Evolutionary conservation across 2,329 filamentous ascomycete species (phyloP), one percentile per base, ranked within the genome.

Genomic region (Colletotrichum zoysiae): DNA sequence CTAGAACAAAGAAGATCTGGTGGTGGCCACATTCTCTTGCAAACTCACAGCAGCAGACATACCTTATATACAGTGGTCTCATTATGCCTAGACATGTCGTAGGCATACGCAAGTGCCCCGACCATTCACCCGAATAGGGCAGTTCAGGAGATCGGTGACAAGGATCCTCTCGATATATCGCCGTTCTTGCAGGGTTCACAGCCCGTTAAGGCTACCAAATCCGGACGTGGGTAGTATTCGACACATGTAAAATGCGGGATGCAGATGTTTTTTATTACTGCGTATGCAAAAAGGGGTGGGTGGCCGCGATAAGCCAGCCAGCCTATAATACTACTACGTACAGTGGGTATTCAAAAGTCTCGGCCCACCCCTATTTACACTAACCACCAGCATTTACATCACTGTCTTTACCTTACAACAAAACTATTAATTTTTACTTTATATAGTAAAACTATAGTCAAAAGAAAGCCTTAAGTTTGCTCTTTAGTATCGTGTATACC

Each of bases 121-220:
- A 63, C 23, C 53, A 2, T 2, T 16, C 48, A 46, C 44, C 65
- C 65, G 51, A 55, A 71, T 71, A 23, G 42, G 65, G 69, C 59
- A 71, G 65, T 48, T 64, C 35, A n/a, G 9, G 1, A 59, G 44
- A 18, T 1, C 8, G 53, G 5, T 16, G 46, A 59, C 58, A 35
- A 35, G 69, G 69, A 9, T 63, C 44, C 38, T 46, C 33, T 68
- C 30, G 5, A 8, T 14, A 44, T 42, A 46, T 26, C 18, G 23
- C 16, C 14, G 12, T 33, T 12, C 18, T n/a, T 62, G 58, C 38
- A 30, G 69, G 69, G 65, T 55, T 33, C 42, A 48, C 11, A 30
- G 20, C 53, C 33, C 51, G 26, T 71, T 33, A 44, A 20, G 38
- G 55, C 42, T 44, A 58, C n/a, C 9, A 14, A 55, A 58, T 35